Percentiles rank a stretch among this genome's conserved stretches.
phyloP scores from a whole-genome alignment of 208 protist genomes.

The Leishmania gerbilli region DNA sequence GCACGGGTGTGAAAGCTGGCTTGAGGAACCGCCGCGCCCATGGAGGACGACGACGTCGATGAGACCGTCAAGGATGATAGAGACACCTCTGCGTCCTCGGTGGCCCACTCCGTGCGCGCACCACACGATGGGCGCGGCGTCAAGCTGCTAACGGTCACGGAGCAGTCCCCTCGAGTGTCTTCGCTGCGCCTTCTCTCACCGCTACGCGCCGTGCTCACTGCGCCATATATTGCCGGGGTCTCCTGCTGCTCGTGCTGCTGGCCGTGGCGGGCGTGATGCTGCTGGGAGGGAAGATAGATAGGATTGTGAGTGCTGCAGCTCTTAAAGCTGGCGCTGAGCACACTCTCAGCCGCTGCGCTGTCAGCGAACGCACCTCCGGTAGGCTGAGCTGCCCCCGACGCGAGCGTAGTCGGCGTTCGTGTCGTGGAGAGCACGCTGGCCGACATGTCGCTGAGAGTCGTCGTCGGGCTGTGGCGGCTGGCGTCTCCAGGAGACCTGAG shows the following conservation, averaged over 20 bases:
- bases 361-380: background rate
- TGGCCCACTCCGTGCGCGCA: background rate
- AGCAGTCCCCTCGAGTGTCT: background rate
- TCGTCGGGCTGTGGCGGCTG: conserved; percentile 18
- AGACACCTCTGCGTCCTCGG: conserved; percentile 11
- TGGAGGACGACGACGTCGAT: background rate
- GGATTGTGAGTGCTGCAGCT: background rate
- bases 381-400: background rate
- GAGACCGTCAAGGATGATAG: conserved; percentile 10
- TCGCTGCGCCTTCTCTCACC: background rate
- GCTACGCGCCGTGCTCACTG: background rate
- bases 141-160: conserved; percentile 35
- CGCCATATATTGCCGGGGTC: background rate
- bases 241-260: background rate
- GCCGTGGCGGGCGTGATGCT: background rate
- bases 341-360: background rate
- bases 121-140: conserved; percentile 5
- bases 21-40: background rate
- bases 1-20: background rate
- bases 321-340: background rate
- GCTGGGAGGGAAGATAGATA: background rate
- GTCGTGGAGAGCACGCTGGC: conserved; percentile 34
- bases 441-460: conserved; percentile 34
- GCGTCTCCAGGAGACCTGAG: conserved; percentile 13
- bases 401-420: conserved; percentile 11